Base-by-base conservation (phyloP, 2,329 filamentous ascomycete species). In the Capronia americana region DNA sequence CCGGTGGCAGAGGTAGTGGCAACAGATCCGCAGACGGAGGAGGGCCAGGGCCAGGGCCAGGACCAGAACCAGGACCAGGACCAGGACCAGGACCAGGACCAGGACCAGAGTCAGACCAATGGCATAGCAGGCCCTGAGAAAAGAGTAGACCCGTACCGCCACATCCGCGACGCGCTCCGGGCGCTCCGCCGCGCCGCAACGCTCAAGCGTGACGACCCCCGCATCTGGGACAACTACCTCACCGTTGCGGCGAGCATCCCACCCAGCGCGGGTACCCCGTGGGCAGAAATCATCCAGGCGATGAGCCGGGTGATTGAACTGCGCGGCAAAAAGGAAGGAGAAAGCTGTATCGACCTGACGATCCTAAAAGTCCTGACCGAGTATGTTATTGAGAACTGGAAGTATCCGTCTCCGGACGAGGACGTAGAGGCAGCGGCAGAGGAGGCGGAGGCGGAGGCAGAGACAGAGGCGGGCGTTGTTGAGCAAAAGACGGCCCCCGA, bases 181-280 rank as follows among this genome's bases (percentile, higher is more conserved):
- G 94, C 95, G 0, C 92, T 96, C 78, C 95, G 96, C 76, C 90
- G 91, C 69, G 95, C 93, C 10, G 92, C 93, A 0, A 85, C 87
- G 4, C 86, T 97, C 26, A 92, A 96, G 58, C 86, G 92, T 77
- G 89, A 93, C 73, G 94, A 94, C 79, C 92, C 90, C 85, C 89
- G 92, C 72, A 97, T 99, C 77, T 98, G 94, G 94, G 92, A 96
- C 76, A 99, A 99, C 74, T 90, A 98, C 17, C 86, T 99, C 64
- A 95, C 93, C 0, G 89, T 98, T 24, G 90, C 92, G 0, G 87
- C 91, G 0, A 91, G 92, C 1, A 86, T 95, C 30, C 85, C 84
- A 0, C 93, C 94, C 0, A 68, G 66, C 26, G 67, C 65, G n/a
- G 64, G 66, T 2, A 82, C 79, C 0, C 87, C 90, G 0, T 88